These are phyloP conservation scores for Ulmus americana DNA, from an alignment of 331 rosid genomes.

Conservation along the genomic window DNA sequence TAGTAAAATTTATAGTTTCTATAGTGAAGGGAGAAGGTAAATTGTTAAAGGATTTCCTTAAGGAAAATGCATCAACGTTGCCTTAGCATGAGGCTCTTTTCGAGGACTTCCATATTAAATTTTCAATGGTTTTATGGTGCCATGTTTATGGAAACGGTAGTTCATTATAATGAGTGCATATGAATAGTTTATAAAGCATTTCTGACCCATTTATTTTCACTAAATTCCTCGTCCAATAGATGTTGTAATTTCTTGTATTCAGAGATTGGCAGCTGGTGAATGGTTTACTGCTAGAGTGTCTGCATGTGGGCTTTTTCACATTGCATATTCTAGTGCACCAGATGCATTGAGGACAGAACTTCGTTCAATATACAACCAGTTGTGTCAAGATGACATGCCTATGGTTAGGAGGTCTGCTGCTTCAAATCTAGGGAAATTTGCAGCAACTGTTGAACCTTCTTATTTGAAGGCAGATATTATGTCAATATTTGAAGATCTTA, in stretches of 20 bases:
- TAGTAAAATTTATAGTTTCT: background rate
- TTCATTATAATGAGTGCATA: background rate
- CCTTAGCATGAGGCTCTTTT: background rate
- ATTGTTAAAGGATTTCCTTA: background rate
- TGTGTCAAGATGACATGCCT: slow-evolving; percentile 99
- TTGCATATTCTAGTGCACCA: slow-evolving; percentile 83
- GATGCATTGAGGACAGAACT: slow-evolving; percentile 68
- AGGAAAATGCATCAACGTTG: background rate
- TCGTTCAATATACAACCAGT: slow-evolving; percentile 74
- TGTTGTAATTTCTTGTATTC: slow-evolving; percentile 17
- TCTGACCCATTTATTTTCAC: background rate
- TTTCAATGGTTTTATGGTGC: background rate
- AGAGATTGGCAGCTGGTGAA: slow-evolving; percentile 97
- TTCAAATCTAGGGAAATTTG: slow-evolving; percentile 86
- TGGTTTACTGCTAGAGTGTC: slow-evolving; percentile 99
- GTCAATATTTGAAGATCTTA: slow-evolving; percentile 86
- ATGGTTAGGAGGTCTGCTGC: slow-evolving; percentile 99
- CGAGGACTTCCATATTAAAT: background rate
- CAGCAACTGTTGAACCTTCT: slow-evolving; percentile 85
- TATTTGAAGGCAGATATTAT: slow-evolving; percentile 78
- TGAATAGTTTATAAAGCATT: background rate
- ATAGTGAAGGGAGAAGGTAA: background rate
- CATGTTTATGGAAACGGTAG: background rate
- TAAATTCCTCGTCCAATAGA: slow-evolving; percentile 8
- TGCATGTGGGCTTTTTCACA: slow-evolving; percentile 92